phyloP scores from a whole-genome alignment of 495 filamentous ascomycete species.

The Trypethelium eluteriae region DNA sequence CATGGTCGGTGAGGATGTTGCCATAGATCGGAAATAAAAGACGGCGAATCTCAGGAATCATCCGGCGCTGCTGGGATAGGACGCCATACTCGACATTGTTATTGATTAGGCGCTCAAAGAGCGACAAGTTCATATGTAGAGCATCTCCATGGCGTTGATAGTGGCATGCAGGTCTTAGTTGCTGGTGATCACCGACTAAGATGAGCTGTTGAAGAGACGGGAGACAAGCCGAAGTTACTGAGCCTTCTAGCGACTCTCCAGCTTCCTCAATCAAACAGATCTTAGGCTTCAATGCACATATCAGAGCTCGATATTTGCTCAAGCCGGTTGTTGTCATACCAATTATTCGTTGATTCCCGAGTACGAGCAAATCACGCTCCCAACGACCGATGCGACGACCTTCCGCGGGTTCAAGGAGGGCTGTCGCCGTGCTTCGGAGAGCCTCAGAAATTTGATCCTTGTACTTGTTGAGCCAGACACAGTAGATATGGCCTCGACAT shows the following conservation, averaged over 20 bases:
- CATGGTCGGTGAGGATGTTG: constrained; percentile 58
- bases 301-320: constrained; percentile 73
- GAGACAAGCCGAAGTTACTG: constrained; percentile 55
- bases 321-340: constrained; percentile 78
- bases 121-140: constrained; percentile 58
- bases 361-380: constrained; percentile 47
- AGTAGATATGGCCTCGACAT: constrained; percentile 54
- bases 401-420: constrained; percentile 32
- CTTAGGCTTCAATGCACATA: constrained; percentile 61
- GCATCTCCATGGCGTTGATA: constrained; percentile 46
- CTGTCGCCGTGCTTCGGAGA: constrained; percentile 43
- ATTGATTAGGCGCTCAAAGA: constrained; percentile 69
- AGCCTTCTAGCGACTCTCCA: constrained; percentile 63
- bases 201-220: constrained; percentile 65
- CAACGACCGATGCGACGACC: constrained; percentile 45
- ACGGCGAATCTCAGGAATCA: constrained; percentile 64
- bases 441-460: constrained; percentile 17
- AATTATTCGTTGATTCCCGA: constrained; percentile 51
- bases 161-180: constrained; percentile 58
- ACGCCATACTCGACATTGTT: constrained; percentile 58
- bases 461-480: constrained; percentile 18
- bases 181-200: constrained; percentile 68
- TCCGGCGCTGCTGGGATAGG: constrained; percentile 57
- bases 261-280: constrained; percentile 69
- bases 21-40: constrained; percentile 62